Percentiles rank a stretch among this genome's conserved stretches.
phyloP scores from a whole-genome alignment of 257 asterid species.

The Rehmannia glutinosa region DNA sequence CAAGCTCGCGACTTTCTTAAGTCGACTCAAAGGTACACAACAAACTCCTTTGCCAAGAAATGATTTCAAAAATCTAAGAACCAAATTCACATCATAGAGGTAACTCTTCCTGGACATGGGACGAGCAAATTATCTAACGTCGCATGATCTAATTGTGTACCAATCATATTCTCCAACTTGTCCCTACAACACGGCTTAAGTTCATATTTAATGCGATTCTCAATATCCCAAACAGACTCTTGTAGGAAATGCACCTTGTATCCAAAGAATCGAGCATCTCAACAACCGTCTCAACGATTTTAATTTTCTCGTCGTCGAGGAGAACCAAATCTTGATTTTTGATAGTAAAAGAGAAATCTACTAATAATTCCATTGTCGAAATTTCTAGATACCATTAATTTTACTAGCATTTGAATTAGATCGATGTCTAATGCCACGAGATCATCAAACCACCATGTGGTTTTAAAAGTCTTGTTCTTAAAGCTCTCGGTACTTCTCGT shows the following conservation, averaged over 20 bases:
- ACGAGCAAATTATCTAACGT: conserved; percentile 65
- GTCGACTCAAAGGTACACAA: conserved; percentile 55
- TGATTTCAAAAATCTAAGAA: conserved; percentile 52
- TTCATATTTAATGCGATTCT: conserved; percentile 37
- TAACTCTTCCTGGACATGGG: conserved; percentile 58
- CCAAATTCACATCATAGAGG: conserved; percentile 67
- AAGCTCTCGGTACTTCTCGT: conserved; percentile 76
- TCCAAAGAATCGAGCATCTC: conserved; percentile 63
- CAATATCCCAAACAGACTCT: conserved; percentile 61
- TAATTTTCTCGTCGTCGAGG: conserved; percentile 39
- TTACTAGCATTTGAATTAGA: conserved; percentile 36
- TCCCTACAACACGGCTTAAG: conserved; percentile 35
- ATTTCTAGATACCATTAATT: conserved; percentile 39
- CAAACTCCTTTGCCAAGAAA: conserved; percentile 59
- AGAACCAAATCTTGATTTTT: conserved; percentile 45
- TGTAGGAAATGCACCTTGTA: conserved; percentile 40
- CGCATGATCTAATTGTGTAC: conserved; percentile 59
- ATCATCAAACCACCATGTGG: conserved; percentile 93
- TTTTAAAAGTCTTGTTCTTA: conserved; percentile 36
- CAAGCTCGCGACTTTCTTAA: conserved; percentile 52
- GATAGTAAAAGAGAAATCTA: conserved; percentile 66
- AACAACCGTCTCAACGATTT: conserved; percentile 41
- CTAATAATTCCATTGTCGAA: conserved; percentile 51
- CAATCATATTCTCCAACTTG: conserved; percentile 65
- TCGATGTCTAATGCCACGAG: conserved; percentile 29